Evolutionary conservation across 1,284 basidiomycete species (phyloP).

Genomic region (Apiotrichum brassicae): DNA sequence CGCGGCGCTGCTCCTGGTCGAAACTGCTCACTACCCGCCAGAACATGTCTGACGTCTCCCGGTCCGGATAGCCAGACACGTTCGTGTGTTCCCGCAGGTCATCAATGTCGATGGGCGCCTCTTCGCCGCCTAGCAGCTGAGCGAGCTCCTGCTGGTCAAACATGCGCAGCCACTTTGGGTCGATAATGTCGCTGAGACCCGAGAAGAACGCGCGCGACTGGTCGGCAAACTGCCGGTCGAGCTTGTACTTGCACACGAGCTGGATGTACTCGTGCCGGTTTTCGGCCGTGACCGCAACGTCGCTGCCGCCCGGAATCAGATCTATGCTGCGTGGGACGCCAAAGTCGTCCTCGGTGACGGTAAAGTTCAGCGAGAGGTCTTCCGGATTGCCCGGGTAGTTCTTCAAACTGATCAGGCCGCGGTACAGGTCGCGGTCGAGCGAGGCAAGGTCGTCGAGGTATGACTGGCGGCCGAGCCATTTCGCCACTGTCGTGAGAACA

Average conservation of each 20-base stretch:
- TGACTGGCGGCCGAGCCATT: constrained; percentile 78
- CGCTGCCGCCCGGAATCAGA: constrained; percentile 74
- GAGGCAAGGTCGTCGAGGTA: constrained; percentile 86
- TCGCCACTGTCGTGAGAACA: constrained; percentile 48
- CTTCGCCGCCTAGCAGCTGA: constrained; percentile 74
- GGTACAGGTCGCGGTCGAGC: constrained; percentile 87
- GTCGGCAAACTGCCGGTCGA: constrained; percentile 78
- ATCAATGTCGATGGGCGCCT: constrained; percentile 71
- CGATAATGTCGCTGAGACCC: constrained; percentile 80
- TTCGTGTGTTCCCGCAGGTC: constrained; percentile 69
- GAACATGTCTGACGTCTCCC: constrained; percentile 64
- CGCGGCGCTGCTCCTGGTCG: constrained; percentile 61
- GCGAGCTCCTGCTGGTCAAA: constrained; percentile 91
- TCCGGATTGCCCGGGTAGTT: constrained; percentile 76
- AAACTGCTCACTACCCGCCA: constrained; percentile 56
- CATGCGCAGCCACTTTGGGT: constrained; percentile 85
- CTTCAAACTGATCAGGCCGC: constrained; percentile 74
- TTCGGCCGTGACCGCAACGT: constrained; percentile 79
- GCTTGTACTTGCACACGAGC: constrained; percentile 78
- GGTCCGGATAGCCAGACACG: constrained; percentile 69
- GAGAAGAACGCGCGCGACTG: constrained; percentile 66
- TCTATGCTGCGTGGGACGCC: constrained; percentile 72
- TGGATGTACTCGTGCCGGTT: constrained; percentile 89
- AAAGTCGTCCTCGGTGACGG: constrained; percentile 84
- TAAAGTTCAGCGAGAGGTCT: constrained; percentile 88